Evolutionary conservation across 768 basidiomycete genomes (phyloP), one percentile per base, ranked within the genome.

Genomic region (Trametopsis cervina): DNA sequence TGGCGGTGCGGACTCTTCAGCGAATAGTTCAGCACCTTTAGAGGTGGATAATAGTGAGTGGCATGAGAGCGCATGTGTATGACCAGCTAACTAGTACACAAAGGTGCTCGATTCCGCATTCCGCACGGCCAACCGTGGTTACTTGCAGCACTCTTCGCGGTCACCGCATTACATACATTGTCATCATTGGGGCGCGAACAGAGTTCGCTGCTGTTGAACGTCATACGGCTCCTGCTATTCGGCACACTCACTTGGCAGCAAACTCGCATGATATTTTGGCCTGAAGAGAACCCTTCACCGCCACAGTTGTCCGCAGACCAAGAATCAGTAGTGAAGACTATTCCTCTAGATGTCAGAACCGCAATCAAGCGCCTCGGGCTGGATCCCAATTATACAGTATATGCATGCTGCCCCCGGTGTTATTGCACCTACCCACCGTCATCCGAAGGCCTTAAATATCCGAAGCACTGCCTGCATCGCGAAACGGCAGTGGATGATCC

Each of bases 391-490:
- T 2, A 46, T 21, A 25, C 27, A 7, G 12, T 15, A 2, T 57
- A 29, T 15, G 46, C 44, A 1, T 35, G 29, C 6, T 57, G 56
- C 29, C 47, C 53, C 6, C 6, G 4, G 1, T 57, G 56, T 27
- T 52, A 42, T 25, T 7, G 22, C 2, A 41, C 46, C 20, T 57
- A 57, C 39, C 18, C 46, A 17, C 35, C 52, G 7, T 50, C 29
- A 26, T 53, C 55, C n/a, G 18, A 40, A 7, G 21, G 15, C 24
- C 54, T 38, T 26, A 15, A 1, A 1, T 46, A 51, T 24, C 43
- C 55, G 1, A 18, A 49, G 27, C 46, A 49, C 10, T 13, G n/a
- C 0, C 18, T 44, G 0, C 45, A 50, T 21, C 38, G 42, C 15
- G 38, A 29, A 3, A 20, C 18, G 7, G 46, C 46, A 0, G 35